Base-by-base conservation (phyloP, 305 asterid genomes). In the Stenogyne calaminthoides region DNA sequence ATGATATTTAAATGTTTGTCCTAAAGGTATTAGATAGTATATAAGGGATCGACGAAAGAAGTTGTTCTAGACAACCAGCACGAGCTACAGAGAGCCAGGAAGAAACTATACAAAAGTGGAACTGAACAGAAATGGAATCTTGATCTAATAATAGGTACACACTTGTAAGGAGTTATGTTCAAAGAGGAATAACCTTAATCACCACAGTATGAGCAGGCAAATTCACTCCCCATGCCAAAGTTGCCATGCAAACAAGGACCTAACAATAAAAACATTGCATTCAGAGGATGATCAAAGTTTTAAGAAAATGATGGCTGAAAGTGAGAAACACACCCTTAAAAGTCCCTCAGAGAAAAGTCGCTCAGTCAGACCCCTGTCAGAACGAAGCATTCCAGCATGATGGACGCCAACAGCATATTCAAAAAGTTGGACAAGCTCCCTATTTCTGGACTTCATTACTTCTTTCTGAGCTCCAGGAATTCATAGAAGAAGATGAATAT, bases 221-320 rank as follows among this genome's bases (percentile, higher is more conserved):
- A 87, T 95, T 95, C 59, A 95, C 99, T 78, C 99, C 99, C 99
- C 99, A 95, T 19, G 99, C 99, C 85, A 95, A 85, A 72, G 99
- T 95, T 73, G 99, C 98, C 39, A 98, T 95, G 89, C 98, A 95
- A 56, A 95, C 97, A 71, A 95, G 97, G 54, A 95, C 98, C 98
- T 95, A 84, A 54, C 72, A 78, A 75, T 22, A 74, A 64, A 19
- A 64, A 47, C 69, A 80, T n/a, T 47, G 42, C 47, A 51, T 22
- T 76, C 69, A 76, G 78, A 77, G 36, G 52, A 79, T 76, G 39
- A 76, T 74, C 61, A 36, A 75, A 76, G 63, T 67, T 46, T 15
- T 11, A 73, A 42, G 36, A 71, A 20, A 58, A 58, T 57, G 52
- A 69, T 54, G 44, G 71, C 44, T 44, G 74, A 67, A 52, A 52